Conservation (phyloP, 306 rosid species). For the Fragaria vesca region DNA sequence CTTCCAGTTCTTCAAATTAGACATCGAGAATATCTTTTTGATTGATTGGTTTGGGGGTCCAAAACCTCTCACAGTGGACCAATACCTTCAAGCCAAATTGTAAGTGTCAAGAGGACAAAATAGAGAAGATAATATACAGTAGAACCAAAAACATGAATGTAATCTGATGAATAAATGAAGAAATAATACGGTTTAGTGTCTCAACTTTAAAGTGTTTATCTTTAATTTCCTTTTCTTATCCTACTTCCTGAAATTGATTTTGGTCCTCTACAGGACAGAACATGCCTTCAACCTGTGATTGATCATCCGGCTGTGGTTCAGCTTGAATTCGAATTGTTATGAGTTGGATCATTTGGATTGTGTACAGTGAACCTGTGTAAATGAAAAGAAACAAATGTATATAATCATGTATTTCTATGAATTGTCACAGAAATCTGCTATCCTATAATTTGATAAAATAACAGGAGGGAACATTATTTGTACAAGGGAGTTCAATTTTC, state of each 20-base stretch:
- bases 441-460: neutral
- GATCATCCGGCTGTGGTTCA: slow-evolving; percentile 18
- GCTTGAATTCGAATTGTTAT: neutral
- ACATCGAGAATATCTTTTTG: slow-evolving; percentile 70
- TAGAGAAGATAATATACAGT: neutral
- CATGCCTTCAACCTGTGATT: slow-evolving; percentile 23
- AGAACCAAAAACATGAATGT: slow-evolving; percentile 6
- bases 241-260: slow-evolving; percentile 10
- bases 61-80: slow-evolving; percentile 66
- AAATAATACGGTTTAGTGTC: neutral
- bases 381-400: slow-evolving; percentile 20
- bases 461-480: neutral
- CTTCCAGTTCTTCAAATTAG: slow-evolving; percentile 69
- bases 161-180: slow-evolving; percentile 1
- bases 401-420: slow-evolving; percentile 3
- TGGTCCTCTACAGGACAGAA: slow-evolving; percentile 39
- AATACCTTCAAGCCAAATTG: slow-evolving; percentile 57
- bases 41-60: slow-evolving; percentile 89
- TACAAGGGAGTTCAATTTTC: neutral
- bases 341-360: slow-evolving; percentile 19
- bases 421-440: neutral
- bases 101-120: slow-evolving; percentile 30
- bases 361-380: slow-evolving; percentile 12
- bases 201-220: neutral
- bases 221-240: slow-evolving; percentile 6